Base-by-base conservation (phyloP, 495 filamentous ascomycete species). In the Rusavskia elegans region DNA sequence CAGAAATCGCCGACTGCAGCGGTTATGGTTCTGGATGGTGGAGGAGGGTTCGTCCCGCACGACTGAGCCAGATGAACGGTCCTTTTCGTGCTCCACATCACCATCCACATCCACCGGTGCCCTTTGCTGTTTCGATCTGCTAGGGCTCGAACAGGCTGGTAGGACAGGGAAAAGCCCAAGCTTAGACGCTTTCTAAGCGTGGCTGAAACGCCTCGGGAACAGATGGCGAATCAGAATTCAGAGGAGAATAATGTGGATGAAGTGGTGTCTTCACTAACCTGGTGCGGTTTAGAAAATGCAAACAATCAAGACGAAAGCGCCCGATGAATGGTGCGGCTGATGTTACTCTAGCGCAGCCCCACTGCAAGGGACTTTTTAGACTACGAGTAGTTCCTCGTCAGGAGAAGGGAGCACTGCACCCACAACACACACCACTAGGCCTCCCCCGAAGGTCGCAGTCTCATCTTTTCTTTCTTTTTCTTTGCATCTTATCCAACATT, bases 401-500 rank as follows among this genome's bases (percentile, higher is more conserved):
- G n/a, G n/a, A 1, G 37, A 3, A 19, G 13, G 37, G 37, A 39
- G 17, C 37, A 39, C 37, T 2, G 17, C 37, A 39, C 37, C 2
- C 39, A 19, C n/a, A 21, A 8, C 39, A 21, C 39, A 11, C 39
- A 42, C 39, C 14, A 14, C n/a, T n/a, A n/a, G n/a, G n/a, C 38
- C 38, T 16, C 38, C 13, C 17, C 39, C 39, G 13, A 17, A 21
- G n/a, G 39, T 11, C 20, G 39, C 39, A n/a, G 39, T 52, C 60
- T 55, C 57, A 42, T 63, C 61, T 56, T 55, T 59, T 60, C 50
- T 52, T 58, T 53, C 55, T 53, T 48, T 53, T 55, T 54, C 61
- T 60, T 57, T 56, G 61, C 59, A 23, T 62, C 59, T 63, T 50
- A 64, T 56, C 52, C 57, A 38, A 59, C 60, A 53, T 57, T 64